Evolutionary conservation across 768 basidiomycete genomes (phyloP).

Genomic region (Cystofilobasidium macerans): DNA sequence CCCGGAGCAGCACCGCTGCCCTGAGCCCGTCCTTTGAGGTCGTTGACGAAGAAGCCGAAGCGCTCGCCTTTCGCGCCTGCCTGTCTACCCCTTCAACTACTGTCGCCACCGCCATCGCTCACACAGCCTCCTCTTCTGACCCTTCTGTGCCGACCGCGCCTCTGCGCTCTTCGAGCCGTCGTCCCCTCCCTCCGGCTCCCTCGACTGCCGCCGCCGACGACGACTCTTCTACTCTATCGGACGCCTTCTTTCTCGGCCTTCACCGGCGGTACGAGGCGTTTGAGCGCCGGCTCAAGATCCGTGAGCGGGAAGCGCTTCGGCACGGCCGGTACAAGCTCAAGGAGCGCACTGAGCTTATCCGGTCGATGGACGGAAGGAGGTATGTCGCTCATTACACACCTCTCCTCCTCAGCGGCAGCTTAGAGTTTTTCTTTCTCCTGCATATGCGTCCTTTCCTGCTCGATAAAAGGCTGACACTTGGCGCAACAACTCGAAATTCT

Average conservation of each 20-base stretch:
- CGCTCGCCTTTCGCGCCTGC: no score
- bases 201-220: no score
- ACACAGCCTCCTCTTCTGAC: no score
- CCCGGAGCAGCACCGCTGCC: no score
- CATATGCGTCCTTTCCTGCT: background rate
- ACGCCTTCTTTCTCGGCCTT: conserved; percentile 17
- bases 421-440: background rate
- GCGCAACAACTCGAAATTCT: no score
- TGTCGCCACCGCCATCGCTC: no score
- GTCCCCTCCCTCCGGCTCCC: background rate
- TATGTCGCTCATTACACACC: background rate
- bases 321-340: conserved; percentile 27
- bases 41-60: no score
- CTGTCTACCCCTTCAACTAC: no score
- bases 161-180: background rate
- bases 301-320: conserved; percentile 18
- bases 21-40: no score
- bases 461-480: no score
- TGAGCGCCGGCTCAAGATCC: conserved; percentile 16
- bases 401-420: no score
- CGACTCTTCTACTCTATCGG: conserved; percentile 1
- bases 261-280: conserved; percentile 27
- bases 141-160: background rate
- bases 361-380: conserved; percentile 18
- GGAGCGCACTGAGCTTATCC: conserved; percentile 19